Evolutionary conservation across 441 rosid species (phyloP), one percentile per base, ranked within the genome.

Genomic region (Adansonia gregorii): DNA sequence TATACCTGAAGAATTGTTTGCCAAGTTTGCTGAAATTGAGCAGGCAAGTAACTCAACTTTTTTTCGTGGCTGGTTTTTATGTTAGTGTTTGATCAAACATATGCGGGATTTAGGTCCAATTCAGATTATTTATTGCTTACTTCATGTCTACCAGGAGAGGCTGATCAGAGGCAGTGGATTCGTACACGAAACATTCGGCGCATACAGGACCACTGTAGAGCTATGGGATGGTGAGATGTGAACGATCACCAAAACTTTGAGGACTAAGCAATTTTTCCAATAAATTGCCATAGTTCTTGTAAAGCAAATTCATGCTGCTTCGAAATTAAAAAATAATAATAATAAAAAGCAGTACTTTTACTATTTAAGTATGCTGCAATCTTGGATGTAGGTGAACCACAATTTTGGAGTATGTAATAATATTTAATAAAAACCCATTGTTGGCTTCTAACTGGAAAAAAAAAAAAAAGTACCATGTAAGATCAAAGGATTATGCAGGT

Each of bases 141-240:
- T 43, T 72, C 67, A 45, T 10, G 64, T 74, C 8, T 12, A 66
- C 73, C 85, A 86, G 90, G 83, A 24, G 65, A 87, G 85, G 76
- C 69, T 84, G 22, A 58, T 84, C 58, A 78, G 72, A 27, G 87
- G 81, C 10, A 27, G 58, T 0, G 79, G 14, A 1, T 81, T 82
- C 17, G 87, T 73, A n/a, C 87, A 86, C 9, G 82, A 82, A 81
- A 83, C 82, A 11, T 67, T 76, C 1, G 86, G 88, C 1, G 74
- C 79, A 51, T 84, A 86, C 80, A 83, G 79, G 82, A 82, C 77
- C 22, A 15, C 83, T 49, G 86, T 86, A 46, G 84, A 88, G 73
- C 85, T 88, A 17, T 84, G 90, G 87, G 89, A 88, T 41, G 89
- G 82, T 45, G 88, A 85, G 76, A 0, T 79, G 0, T 81, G 83